These are phyloP conservation scores for Hypoxylon fragiforme DNA, from an alignment of 495 filamentous ascomycete species.

Conservation along the genomic window DNA sequence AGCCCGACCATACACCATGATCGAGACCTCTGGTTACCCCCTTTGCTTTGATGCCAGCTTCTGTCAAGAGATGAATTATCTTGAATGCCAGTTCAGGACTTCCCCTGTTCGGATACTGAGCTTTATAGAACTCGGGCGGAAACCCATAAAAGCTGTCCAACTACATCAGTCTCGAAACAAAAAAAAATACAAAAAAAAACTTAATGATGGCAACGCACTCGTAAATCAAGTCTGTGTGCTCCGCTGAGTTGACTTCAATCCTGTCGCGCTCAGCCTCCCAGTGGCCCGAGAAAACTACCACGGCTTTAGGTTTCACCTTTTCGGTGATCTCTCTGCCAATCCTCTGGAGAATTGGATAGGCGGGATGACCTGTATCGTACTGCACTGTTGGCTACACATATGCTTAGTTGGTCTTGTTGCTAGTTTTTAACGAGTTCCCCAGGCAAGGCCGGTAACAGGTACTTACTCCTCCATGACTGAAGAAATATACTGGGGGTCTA, in stretches of 20 bases:
- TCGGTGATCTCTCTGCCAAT: constrained; percentile 80
- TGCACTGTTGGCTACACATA: constrained; percentile 67
- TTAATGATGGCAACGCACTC: constrained; percentile 64
- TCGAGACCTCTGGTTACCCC: constrained; percentile 72
- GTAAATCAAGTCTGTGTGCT: constrained; percentile 75
- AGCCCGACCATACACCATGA: constrained; percentile 79
- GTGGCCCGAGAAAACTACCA: constrained; percentile 87
- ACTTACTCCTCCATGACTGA: constrained; percentile 77
- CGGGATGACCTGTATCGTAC: constrained; percentile 73
- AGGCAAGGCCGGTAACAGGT: not conserved
- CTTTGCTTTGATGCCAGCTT: constrained; percentile 65
- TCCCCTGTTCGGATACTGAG: constrained; percentile 71
- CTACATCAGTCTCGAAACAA: constrained; percentile 10
- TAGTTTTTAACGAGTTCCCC: not conserved
- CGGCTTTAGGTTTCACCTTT: constrained; percentile 75
- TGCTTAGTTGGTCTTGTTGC: not conserved
- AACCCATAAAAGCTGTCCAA: constrained; percentile 72
- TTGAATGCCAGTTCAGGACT: constrained; percentile 65
- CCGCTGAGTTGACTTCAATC: constrained; percentile 73
- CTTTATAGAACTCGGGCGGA: constrained; percentile 62
- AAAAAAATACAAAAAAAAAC: not conserved
- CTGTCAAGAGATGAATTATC: constrained; percentile 61
- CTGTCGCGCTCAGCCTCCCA: constrained; percentile 67
- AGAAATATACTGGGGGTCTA: constrained; percentile 70
- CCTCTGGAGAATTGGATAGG: constrained; percentile 65